Percentiles rank a stretch among this genome's conserved stretches.
Conservation (phyloP, 1,284 basidiomycete species). For the Thecaphora thlaspeos region DNA sequence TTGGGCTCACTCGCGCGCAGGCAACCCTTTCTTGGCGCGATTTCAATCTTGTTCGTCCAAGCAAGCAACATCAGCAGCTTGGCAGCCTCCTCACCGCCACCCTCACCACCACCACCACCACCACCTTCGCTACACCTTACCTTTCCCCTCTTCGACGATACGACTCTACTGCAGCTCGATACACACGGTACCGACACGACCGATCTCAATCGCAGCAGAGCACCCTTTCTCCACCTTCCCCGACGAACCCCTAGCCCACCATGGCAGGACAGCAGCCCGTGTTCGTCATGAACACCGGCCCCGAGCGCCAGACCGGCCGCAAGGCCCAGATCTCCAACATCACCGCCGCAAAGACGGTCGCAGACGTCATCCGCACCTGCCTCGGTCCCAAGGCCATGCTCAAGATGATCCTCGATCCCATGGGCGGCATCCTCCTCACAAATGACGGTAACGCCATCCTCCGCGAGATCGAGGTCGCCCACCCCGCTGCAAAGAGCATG, state of each 20-base stretch:
- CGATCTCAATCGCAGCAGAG: neutral
- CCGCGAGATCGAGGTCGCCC: constrained; percentile 81
- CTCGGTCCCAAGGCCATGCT: constrained; percentile 76
- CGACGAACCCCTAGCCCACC: constrained; percentile 4
- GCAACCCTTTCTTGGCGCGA: too few species aligned
- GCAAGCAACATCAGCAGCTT: too few species aligned
- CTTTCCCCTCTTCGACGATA: too few species aligned
- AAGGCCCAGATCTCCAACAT: constrained; percentile 92
- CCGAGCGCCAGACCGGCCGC: constrained; percentile 87
- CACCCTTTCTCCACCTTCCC: neutral
- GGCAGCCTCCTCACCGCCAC: too few species aligned
- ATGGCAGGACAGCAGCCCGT: constrained; percentile 57
- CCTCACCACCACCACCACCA: too few species aligned
- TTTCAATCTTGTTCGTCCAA: too few species aligned
- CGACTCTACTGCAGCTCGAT: too few species aligned
- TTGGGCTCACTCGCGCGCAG: too few species aligned
- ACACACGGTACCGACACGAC: constrained; percentile 21
- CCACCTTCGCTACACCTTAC: too few species aligned
- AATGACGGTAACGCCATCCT: constrained; percentile 99
- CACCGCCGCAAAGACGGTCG: constrained; percentile 90
- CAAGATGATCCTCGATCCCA: constrained; percentile 90
- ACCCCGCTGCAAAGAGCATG: constrained; percentile 90
- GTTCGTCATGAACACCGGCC: constrained; percentile 69
- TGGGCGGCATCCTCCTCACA: constrained; percentile 98
- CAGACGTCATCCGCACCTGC: constrained; percentile 95